Evolutionary conservation across 768 basidiomycete genomes (phyloP).

Genomic region (Agrocybe praecox): DNA sequence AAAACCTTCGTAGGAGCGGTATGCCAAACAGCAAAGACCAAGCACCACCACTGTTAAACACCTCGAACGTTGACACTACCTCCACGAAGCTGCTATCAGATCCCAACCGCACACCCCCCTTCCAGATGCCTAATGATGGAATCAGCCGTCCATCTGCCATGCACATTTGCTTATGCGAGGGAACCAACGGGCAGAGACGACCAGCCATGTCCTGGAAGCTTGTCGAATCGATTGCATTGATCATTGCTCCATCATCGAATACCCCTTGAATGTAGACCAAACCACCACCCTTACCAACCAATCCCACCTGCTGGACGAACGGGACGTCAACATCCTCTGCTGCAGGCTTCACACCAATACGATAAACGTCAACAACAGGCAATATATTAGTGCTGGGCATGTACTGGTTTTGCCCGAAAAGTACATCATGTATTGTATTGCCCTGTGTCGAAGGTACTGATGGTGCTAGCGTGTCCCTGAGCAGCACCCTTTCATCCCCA

Average conservation of each 20-base stretch:
- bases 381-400: too few species aligned
- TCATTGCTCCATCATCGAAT: conserved; percentile 32
- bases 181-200: background rate
- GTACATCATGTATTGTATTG: too few species aligned
- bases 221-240: conserved; percentile 22
- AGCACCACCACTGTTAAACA: conserved; percentile 26
- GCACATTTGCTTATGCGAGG: conserved; percentile 19
- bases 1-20: background rate
- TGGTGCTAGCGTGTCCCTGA: background rate
- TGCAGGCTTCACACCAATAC: background rate
- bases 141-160: conserved; percentile 33
- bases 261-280: conserved; percentile 17
- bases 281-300: conserved; percentile 17
- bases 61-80: conserved; percentile 13
- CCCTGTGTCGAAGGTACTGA: too few species aligned
- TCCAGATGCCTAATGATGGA: conserved; percentile 17
- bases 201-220: conserved; percentile 13
- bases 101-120: conserved; percentile 16
- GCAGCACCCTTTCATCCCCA: background rate
- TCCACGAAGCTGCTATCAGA: background rate
- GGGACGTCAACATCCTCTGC: conserved; percentile 8
- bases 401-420: too few species aligned
- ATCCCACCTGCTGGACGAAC: conserved; percentile 19
- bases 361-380: conserved; percentile 1
- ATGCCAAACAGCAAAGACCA: conserved; percentile 25